phyloP scores from a whole-genome alignment of 73 alveolate genomes.

The Breviolum minutum region DNA sequence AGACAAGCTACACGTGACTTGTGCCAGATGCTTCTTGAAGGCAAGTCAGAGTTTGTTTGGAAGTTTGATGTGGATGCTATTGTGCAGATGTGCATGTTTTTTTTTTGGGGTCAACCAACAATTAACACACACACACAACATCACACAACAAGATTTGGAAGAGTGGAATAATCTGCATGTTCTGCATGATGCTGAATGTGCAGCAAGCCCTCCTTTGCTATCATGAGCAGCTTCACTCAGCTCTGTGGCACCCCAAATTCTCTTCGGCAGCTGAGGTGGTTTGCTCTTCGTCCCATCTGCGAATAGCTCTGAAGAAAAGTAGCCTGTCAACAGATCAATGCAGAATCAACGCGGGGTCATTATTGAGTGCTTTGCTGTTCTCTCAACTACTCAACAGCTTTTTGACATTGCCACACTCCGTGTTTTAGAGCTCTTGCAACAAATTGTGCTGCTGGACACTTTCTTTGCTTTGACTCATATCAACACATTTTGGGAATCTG shows the following conservation, averaged over 20 bases:
- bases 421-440: too few species aligned
- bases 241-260: not conserved
- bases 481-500: not conserved
- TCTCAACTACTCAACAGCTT: too few species aligned
- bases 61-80: too few species aligned
- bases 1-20: slow-evolving; percentile 63
- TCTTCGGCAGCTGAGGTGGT: not conserved
- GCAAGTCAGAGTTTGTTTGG: not conserved
- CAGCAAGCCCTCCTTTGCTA: not conserved
- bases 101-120: not conserved
- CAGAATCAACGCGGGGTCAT: too few species aligned
- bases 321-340: not conserved
- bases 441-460: too few species aligned
- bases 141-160: not conserved
- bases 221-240: not conserved
- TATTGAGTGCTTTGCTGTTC: not conserved
- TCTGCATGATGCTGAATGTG: too few species aligned
- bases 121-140: not conserved
- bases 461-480: not conserved
- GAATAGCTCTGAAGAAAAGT: slow-evolving; percentile 67
- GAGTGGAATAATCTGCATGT: too few species aligned
- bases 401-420: too few species aligned
- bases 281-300: slow-evolving; percentile 87
- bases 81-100: too few species aligned
- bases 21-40: slow-evolving; percentile 56